These are phyloP conservation scores for Penicillium maclennaniae DNA, from an alignment of 495 filamentous ascomycete species.

Conservation along the genomic window DNA sequence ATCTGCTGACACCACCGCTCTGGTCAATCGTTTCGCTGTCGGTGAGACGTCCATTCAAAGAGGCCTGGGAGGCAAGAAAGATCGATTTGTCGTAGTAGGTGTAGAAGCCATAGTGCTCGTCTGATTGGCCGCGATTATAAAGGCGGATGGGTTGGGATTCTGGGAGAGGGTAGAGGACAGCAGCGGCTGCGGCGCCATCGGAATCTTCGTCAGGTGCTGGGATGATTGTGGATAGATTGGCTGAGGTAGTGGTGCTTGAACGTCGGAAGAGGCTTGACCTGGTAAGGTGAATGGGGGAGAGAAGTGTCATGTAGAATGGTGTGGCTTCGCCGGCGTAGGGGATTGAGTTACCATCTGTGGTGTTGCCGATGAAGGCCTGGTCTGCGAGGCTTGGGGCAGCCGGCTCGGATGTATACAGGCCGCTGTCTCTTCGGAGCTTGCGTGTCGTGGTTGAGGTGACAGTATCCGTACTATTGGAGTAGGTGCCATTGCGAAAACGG, in stretches of 20 bases:
- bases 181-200: constrained; percentile 68
- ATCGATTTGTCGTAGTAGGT: constrained; percentile 87
- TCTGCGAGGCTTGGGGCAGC: constrained; percentile 63
- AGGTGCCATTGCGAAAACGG: constrained; percentile 68
- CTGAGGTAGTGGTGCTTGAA: constrained; percentile 22
- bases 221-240: constrained; percentile 50
- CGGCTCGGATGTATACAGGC: constrained; percentile 54
- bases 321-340: constrained; percentile 50
- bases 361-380: constrained; percentile 74
- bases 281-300: constrained; percentile 29
- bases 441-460: constrained; percentile 20
- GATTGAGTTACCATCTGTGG: constrained; percentile 67
- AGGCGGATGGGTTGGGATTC: constrained; percentile 76
- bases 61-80: constrained; percentile 59
- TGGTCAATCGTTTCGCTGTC: constrained; percentile 49
- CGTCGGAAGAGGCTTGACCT: constrained; percentile 24
- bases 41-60: constrained; percentile 27
- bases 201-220: constrained; percentile 56
- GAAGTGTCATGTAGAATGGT: constrained; percentile 49
- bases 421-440: constrained; percentile 10
- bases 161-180: constrained; percentile 63
- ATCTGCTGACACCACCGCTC: constrained; percentile 59
- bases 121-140: constrained; percentile 72
- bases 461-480: constrained; percentile 34
- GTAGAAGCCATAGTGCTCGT: constrained; percentile 93